Base-by-base conservation (phyloP, 2,329 filamentous ascomycete species). In the Nigrospora oryzae region DNA sequence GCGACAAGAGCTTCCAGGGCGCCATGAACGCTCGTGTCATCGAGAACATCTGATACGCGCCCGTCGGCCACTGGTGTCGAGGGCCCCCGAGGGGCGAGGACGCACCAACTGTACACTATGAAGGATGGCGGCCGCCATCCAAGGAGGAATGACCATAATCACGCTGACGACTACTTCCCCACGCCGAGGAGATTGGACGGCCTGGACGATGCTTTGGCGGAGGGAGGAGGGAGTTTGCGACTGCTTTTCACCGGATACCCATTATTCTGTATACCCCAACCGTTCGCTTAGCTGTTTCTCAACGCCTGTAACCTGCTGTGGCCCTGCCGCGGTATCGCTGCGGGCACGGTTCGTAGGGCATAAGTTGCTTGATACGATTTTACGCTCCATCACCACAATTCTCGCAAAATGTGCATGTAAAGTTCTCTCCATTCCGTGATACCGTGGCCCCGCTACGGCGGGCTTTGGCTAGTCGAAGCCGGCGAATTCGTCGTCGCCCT, bases 1-100 rank as follows among this genome's bases (percentile, higher is more conserved):
- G 68, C 61, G 73, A 79, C 54, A 51, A 65, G 52, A 79, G 83
- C 43, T 86, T 95, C 63, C 83, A 91, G 67, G 76, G 79, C 56
- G 89, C 88, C 32, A 79, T 95, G 62, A 90, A 93, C 62, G 80
- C 89, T 43, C 79, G 81, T 48, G 74, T 95, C 35, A 75, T 95
- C 53, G 87, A 96, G 74, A 84, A 90, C 67, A 91, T 96, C 64
- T 95, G 74, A 36, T 13, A 23, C 30, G 3, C 17, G 10, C 17
- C 34, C 13, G 13, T 6, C 13, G 6, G 34, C 12, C 34, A 5
- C 15, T 6, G 5, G n/a, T 14, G 15, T n/a, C 15, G 5, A 30
- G 17, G 19, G 12, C 13, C 11, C 19, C 15, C 14, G 37, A 38
- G 31, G 15, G 14, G 37, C n/a, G 16, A 12, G 37, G 19, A 39